Conservation (phyloP, 495 filamentous ascomycete species). For the Xylaria bambusicola region DNA sequence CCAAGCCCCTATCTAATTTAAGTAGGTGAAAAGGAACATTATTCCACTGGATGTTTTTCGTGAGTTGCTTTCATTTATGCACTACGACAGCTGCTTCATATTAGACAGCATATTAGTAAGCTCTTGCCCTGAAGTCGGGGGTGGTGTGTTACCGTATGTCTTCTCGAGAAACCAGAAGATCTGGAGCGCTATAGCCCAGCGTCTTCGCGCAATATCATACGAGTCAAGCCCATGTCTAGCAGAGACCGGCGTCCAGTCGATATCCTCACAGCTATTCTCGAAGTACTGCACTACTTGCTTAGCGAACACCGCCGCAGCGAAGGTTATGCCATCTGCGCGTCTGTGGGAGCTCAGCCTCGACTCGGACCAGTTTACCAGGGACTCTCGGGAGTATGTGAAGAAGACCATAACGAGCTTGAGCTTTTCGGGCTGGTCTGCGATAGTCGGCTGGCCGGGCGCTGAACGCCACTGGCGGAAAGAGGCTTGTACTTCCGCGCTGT, state of each 20-base stretch:
- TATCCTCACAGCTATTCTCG: neutral
- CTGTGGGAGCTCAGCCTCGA: neutral
- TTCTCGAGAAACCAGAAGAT: conserved; percentile 15
- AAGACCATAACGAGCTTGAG: neutral
- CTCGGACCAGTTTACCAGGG: neutral
- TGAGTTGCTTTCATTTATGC: too few species aligned
- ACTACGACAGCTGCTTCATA: too few species aligned
- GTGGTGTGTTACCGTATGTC: too few species aligned
- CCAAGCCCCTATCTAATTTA: too few species aligned
- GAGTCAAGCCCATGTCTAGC: neutral
- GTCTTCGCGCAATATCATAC: neutral
- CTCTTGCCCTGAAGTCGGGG: too few species aligned
- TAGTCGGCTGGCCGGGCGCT: neutral
- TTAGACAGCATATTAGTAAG: too few species aligned
- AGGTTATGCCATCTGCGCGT: neutral
- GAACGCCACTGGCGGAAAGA: neutral
- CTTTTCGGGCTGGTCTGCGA: neutral
- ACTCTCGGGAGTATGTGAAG: conserved; percentile 8
- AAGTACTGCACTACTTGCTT: conserved; percentile 8
- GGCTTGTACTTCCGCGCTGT: neutral
- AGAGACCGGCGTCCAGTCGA: neutral
- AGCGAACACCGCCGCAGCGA: conserved; percentile 12
- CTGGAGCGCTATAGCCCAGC: conserved; percentile 9
- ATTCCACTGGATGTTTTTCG: too few species aligned
- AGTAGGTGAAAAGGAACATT: too few species aligned